Conservation (phyloP, 2,329 filamentous ascomycete genomes). For the Neopestalotiopsis rosae region DNA sequence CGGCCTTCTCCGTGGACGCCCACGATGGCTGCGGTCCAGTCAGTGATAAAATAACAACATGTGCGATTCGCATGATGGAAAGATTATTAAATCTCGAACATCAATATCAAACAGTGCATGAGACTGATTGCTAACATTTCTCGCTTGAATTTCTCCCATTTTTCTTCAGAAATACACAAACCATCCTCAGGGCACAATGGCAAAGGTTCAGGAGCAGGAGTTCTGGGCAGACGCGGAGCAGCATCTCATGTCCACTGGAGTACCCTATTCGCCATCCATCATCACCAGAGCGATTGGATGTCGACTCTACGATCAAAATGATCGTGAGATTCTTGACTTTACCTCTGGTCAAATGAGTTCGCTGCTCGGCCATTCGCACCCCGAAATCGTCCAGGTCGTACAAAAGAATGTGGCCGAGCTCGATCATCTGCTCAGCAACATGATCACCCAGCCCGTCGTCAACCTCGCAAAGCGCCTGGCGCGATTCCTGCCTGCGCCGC, state of each 20-base stretch:
- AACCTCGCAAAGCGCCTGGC: constrained; percentile 54
- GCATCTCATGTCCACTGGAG: constrained; percentile 48
- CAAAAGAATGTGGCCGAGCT: constrained; percentile 50
- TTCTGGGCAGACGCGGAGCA: constrained; percentile 43
- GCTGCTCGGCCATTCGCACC: constrained; percentile 61
- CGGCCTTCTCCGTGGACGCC: neutral
- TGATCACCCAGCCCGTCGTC: constrained; percentile 61
- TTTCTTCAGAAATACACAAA: neutral
- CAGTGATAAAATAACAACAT: neutral
- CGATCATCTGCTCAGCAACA: constrained; percentile 63
- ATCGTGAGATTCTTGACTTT: constrained; percentile 58
- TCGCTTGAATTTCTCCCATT: too few species aligned
- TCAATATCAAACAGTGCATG: too few species aligned
- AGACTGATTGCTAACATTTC: too few species aligned
- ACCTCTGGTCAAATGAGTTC: constrained; percentile 66
- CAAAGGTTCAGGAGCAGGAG: neutral
- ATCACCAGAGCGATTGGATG: constrained; percentile 52
- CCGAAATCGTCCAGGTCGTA: constrained; percentile 60
- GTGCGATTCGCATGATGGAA: neutral
- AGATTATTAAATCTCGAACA: neutral
- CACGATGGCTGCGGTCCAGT: neutral
- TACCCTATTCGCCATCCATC: constrained; percentile 43
- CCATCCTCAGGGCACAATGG: neutral
- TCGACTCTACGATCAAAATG: constrained; percentile 48
- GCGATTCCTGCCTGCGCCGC: constrained; percentile 47